These are phyloP conservation scores for Hanseniaspora taiwanica DNA, from an alignment of 805 yeast species.

Conservation along the genomic window DNA sequence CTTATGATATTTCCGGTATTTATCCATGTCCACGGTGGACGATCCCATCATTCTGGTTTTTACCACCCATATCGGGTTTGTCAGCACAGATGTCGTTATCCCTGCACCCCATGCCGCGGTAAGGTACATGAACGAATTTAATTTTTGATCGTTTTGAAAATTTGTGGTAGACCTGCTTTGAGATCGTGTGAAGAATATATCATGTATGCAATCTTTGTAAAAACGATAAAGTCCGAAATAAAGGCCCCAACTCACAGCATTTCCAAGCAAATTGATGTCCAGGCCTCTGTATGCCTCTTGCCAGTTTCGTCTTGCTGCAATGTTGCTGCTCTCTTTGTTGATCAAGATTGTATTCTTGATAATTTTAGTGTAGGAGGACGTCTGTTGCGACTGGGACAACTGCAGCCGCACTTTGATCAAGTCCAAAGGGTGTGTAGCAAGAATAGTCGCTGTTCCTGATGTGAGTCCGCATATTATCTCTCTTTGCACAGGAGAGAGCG, in stretches of 20 bases:
- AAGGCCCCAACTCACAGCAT: slow-evolving; percentile 77
- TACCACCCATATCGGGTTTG: slow-evolving; percentile 93
- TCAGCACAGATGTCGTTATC: slow-evolving; percentile 51
- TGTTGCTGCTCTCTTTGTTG: slow-evolving; percentile 1
- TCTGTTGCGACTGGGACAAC: slow-evolving; percentile 28
- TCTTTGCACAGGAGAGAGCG: slow-evolving; percentile 21
- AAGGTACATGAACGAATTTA: slow-evolving; percentile 35
- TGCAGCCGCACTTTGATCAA: slow-evolving; percentile 75
- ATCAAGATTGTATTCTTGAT: slow-evolving; percentile 11
- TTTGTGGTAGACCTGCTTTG: slow-evolving; percentile 1
- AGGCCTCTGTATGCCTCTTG: slow-evolving; percentile 58
- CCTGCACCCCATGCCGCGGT: slow-evolving; percentile 61
- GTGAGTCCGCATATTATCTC: slow-evolving; percentile 61
- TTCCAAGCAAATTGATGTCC: slow-evolving; percentile 69
- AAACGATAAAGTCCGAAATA: slow-evolving; percentile 70
- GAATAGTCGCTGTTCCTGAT: slow-evolving; percentile 73
- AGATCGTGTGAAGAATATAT: slow-evolving; percentile 5
- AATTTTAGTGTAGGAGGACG: slow-evolving; percentile 19
- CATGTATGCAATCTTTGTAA: slow-evolving; percentile 31
- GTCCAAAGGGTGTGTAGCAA: slow-evolving; percentile 82
- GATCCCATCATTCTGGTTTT: slow-evolving; percentile 76
- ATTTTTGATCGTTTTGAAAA: slow-evolving; percentile 19
- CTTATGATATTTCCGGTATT: slow-evolving; percentile 32
- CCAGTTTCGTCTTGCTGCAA: slow-evolving; percentile 16
- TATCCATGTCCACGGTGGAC: slow-evolving; percentile 9